Evolutionary conservation across 75 land plant species (phyloP), one percentile per base, ranked within the genome.

Genomic region (Ceratopteris richardii): DNA sequence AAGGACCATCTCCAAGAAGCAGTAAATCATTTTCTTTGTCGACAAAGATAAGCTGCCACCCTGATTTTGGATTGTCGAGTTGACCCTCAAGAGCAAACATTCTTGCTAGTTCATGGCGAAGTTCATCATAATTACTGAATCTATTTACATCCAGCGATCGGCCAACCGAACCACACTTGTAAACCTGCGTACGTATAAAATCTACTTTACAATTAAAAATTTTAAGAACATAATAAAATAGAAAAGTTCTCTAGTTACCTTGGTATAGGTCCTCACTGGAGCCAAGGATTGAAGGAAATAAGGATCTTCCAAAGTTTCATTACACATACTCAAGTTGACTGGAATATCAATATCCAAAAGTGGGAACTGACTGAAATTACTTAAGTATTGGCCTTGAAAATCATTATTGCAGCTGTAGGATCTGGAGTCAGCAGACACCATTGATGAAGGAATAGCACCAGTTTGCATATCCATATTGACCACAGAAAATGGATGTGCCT

Each of bases 1-100:
- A 94, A 3, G 98, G 98, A 60, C 90, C 98, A 71, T 94, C 98
- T 12, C 98, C 98, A 47, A 94, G 82, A 60, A 94, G 96, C 9
- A 94, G 74, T 17, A 87, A 81, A 41, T 94, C 98, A 63, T 81
- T 86, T 60, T 94, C 98, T 68, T 94, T 85, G 63, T 94, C 98
- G 41, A 94, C 88, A 66, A 90, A 94, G 16, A 90, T 91, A 51
- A 94, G 82, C 51, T 94, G 85, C 98, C 98, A 94, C 14, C 88
- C 90, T 44, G 81, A 75, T n/a, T 81, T 67, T 27, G 96, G 83
- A 57, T 94, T 91, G 56, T 94, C 91, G 28, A 86, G 84, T 47
- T 83, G 91, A 44, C 98, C 96, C 53, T 83, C 84, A 21, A 94
- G 72, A 10, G 82, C 78, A 68, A 94, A 94, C 88, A 75, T 80